These are phyloP conservation scores for Salvia rosmarinus DNA, from an alignment of 257 asterid species.

Conservation along the genomic window DNA sequence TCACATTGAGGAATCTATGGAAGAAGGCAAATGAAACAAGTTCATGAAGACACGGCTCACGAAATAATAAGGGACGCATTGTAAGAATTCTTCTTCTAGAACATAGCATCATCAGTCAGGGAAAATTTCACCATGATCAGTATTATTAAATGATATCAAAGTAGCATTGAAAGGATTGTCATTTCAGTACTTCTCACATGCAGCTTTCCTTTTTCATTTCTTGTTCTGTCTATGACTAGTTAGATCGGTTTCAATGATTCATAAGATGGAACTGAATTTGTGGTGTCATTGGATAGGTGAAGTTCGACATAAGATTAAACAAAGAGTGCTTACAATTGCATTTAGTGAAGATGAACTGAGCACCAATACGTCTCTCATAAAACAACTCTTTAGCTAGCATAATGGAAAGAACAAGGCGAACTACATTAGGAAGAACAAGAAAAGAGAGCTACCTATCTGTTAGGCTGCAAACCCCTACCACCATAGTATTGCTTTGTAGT, in stretches of 20 bases:
- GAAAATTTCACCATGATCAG: too few relatives aligned
- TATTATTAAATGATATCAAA: not conserved
- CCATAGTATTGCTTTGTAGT: slow-evolving; percentile 88
- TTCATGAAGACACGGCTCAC: too few relatives aligned
- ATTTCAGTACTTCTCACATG: not conserved
- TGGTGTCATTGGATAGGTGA: not conserved
- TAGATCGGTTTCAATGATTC: not conserved
- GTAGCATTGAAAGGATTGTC: not conserved
- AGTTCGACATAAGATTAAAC: not conserved
- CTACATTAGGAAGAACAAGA: slow-evolving; percentile 7
- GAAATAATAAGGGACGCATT: too few relatives aligned
- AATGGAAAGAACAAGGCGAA: not conserved
- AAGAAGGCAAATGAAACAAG: not conserved
- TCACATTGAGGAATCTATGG: not conserved
- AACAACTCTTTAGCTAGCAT: not conserved
- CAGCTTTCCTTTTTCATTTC: not conserved
- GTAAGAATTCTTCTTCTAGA: too few relatives aligned
- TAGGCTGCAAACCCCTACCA: slow-evolving; percentile 75
- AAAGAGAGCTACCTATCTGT: slow-evolving; percentile 46
- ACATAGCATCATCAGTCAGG: too few relatives aligned
- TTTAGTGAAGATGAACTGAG: not conserved
- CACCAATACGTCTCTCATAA: not conserved
- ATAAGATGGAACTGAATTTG: not conserved
- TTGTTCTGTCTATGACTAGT: not conserved
- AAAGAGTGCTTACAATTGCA: not conserved